Evolutionary conservation across 2,329 filamentous ascomycete species (phyloP).

Genomic region (Pseudohalonectria lignicola): DNA sequence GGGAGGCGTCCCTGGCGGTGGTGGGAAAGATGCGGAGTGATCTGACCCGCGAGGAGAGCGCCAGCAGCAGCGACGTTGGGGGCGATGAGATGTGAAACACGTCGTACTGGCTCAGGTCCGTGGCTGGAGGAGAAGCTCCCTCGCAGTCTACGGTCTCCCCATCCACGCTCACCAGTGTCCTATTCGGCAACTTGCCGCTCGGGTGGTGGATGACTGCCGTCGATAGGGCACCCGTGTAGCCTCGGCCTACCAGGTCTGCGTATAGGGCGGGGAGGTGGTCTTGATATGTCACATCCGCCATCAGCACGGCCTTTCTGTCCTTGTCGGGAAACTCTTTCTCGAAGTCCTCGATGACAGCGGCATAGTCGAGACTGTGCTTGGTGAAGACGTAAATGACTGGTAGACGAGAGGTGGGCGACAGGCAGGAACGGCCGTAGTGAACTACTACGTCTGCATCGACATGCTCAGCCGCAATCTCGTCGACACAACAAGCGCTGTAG

Average conservation of each 20-base stretch:
- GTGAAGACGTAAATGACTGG: slow-evolving; percentile 92
- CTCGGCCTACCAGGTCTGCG: slow-evolving; percentile 39
- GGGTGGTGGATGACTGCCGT: slow-evolving; percentile 71
- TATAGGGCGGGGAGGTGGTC: slow-evolving; percentile 57
- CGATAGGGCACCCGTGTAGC: slow-evolving; percentile 60
- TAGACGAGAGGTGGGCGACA: slow-evolving; percentile 78
- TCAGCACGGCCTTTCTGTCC: slow-evolving; percentile 61
- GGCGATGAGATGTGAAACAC: slow-evolving; percentile 77
- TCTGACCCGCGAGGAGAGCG: slow-evolving; percentile 70
- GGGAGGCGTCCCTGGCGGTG: slow-evolving; percentile 4
- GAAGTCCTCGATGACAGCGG: slow-evolving; percentile 49
- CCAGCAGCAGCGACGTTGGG: slow-evolving; percentile 72
- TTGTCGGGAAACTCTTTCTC: slow-evolving; percentile 55
- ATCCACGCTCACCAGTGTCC: slow-evolving; percentile 39
- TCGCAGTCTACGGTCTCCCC: slow-evolving; percentile 19
- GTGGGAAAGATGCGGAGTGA: slow-evolving; percentile 65
- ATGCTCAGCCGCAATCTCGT: slow-evolving; percentile 93
- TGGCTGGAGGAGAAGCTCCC: slow-evolving; percentile 23
- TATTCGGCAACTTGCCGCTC: slow-evolving; percentile 72
- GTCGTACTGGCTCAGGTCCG: slow-evolving; percentile 53
- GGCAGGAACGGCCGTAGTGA: slow-evolving; percentile 85
- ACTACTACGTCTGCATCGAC: slow-evolving; percentile 83
- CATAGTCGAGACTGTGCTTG: slow-evolving; percentile 53
- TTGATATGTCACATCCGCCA: slow-evolving; percentile 83
- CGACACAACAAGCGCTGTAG: slow-evolving; percentile 93